Base-by-base conservation (phyloP, 2,329 filamentous ascomycete genomes). In the Epichloe aotearoae region DNA sequence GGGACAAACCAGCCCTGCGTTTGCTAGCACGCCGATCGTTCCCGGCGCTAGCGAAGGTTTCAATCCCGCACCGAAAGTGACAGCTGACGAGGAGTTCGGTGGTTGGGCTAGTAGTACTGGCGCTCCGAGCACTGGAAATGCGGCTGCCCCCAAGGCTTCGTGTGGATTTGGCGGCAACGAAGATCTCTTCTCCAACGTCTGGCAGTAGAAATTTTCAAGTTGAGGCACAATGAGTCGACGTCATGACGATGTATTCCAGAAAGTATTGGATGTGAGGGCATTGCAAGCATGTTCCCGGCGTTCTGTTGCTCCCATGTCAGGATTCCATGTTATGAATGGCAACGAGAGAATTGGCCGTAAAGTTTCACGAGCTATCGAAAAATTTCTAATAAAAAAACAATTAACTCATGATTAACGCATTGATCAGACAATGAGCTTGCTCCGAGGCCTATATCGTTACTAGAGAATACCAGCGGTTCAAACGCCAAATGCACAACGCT, bases 111-210 rank as follows among this genome's bases (percentile, higher is more conserved):
- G 88, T 75, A 70, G 83, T 77, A 61, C 77, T 58, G 59, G 73
- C 38, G 69, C 73, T 8, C 63, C 68, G 1, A 63, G 68, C 34
- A 61, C 71, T 19, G 64, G 64, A 42, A 66, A 65, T 46, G 66
- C 66, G 23, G 62, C 68, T 30, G 61, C 66, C 14, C 75, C 75
- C 46, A 79, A 85, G 68, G 71, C 82, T 36, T 69, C 76, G 26
- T 70, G 74, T 20, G 78, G 78, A 14, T 79, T 83, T 57, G 82
- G 78, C 19, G 80, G 75, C 49, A 82, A 80, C 50, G 91, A 96
- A 57, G 91, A 97, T 70, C 66, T 97, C 61, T 97, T 97, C 68
- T 89, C 85, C 34, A 97, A 97, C 67, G 91, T 97, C 47, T 97
- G 91, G 91, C 79, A 89, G 70, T 96, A 68, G 47, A 15, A 7